A percentile compares a stretch with the other conserved stretches of the same genome.
phyloP scores from a whole-genome alignment of 306 rosid species.

The Styphnolobium japonicum region DNA sequence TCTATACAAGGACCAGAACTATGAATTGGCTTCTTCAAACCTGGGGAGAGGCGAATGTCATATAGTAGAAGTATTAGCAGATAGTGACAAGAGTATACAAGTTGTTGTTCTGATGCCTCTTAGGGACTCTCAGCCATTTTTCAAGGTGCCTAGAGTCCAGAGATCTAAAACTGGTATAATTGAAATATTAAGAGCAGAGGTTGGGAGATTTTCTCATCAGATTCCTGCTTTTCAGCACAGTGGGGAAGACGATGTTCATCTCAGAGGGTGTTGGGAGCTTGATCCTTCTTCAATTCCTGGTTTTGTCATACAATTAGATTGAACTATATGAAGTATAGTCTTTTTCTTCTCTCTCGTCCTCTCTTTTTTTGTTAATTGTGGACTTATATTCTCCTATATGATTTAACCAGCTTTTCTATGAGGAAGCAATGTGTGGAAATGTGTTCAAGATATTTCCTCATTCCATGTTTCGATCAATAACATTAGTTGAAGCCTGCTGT shows the following conservation, averaged over 20 bases:
- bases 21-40: slow-evolving; percentile 23
- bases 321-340: slow-evolving; percentile 29
- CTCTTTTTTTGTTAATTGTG: background rate
- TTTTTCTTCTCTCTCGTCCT: background rate
- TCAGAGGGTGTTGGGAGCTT: slow-evolving; percentile 70
- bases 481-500: background rate
- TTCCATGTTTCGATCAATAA: background rate
- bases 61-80: slow-evolving; percentile 60
- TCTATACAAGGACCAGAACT: slow-evolving; percentile 41
- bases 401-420: slow-evolving; percentile 21
- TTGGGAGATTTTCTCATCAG: slow-evolving; percentile 60
- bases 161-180: slow-evolving; percentile 47
- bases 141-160: slow-evolving; percentile 52
- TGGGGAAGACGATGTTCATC: slow-evolving; percentile 33
- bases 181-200: slow-evolving; percentile 33
- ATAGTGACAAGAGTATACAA: slow-evolving; percentile 26
- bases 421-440: slow-evolving; percentile 2
- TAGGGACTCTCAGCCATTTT: slow-evolving; percentile 34
- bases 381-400: background rate
- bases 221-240: slow-evolving; percentile 50
- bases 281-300: slow-evolving; percentile 52
- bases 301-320: slow-evolving; percentile 19
- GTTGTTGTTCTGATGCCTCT: slow-evolving; percentile 38
- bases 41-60: slow-evolving; percentile 40
- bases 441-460: background rate